A percentile compares a stretch with the other conserved stretches of the same genome.
phyloP scores from a whole-genome alignment of 2,329 filamentous ascomycete genomes.

The Didymella segeticola region DNA sequence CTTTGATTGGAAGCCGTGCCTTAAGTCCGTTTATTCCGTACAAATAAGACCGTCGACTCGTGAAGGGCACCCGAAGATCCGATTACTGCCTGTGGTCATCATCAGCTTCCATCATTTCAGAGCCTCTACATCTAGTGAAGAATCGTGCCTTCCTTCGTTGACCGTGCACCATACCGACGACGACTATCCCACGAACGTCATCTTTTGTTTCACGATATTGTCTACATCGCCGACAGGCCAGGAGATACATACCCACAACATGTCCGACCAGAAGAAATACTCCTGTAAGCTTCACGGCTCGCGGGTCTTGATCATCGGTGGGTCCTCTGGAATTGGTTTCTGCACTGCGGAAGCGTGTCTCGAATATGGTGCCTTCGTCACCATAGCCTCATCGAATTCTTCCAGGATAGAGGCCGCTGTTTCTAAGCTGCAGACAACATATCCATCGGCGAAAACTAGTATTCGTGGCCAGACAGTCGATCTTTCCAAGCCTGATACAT shows the following conservation, averaged over 20 bases:
- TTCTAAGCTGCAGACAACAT: conserved; percentile 51
- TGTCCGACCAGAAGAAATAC: conserved; percentile 53
- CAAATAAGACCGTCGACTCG: not conserved
- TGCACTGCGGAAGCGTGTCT: conserved; percentile 65
- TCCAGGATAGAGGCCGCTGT: conserved; percentile 58
- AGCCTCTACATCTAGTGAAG: conserved; percentile 2
- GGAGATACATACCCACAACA: conserved; percentile 5
- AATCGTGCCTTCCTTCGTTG: not conserved
- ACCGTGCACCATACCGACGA: conserved; percentile 12
- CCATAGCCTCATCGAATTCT: conserved; percentile 65
- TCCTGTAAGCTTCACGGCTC: conserved; percentile 56
- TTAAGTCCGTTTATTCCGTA: not conserved
- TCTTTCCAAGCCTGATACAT: conserved; percentile 54
- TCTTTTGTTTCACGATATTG: not conserved
- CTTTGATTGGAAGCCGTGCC: too few species aligned
- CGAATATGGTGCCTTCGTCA: conserved; percentile 63
- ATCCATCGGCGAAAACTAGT: conserved; percentile 51
- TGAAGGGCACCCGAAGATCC: not conserved
- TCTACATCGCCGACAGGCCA: not conserved
- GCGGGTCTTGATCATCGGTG: conserved; percentile 67
- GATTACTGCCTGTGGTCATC: not conserved
- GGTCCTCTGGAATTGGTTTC: conserved; percentile 68
- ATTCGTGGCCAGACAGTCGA: conserved; percentile 57
- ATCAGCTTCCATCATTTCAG: conserved; percentile 68
- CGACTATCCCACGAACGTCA: not conserved